These are phyloP conservation scores for Paramecium pentaurelia DNA, from an alignment of 73 alveolate species.

Conservation along the genomic window DNA sequence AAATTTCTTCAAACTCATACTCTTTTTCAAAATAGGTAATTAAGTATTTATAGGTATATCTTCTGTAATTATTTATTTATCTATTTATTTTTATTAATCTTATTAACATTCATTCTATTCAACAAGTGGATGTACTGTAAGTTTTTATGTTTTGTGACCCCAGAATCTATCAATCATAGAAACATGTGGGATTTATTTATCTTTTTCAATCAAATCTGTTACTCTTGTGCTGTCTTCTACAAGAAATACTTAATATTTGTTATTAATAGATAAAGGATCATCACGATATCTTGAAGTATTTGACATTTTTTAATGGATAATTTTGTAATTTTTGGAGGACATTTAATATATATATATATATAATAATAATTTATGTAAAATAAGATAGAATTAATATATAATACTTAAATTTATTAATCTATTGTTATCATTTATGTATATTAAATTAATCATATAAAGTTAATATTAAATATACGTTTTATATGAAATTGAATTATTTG, in stretches of 20 bases:
- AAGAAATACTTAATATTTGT: not conserved
- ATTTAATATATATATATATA: not conserved
- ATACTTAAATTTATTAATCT: not conserved
- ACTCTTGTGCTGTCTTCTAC: not conserved
- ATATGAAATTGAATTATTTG: not conserved
- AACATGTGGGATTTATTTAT: not conserved
- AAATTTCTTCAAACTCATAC: not conserved
- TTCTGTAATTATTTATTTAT: not conserved
- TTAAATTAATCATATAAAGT: not conserved
- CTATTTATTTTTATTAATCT: not conserved
- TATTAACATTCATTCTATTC: not conserved
- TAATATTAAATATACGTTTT: not conserved
- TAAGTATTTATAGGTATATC: not conserved
- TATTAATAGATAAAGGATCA: not conserved
- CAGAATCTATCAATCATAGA: not conserved
- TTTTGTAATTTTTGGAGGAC: conserved; percentile 9
- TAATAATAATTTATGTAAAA: not conserved
- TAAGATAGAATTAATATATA: not conserved
- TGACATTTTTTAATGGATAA: not conserved
- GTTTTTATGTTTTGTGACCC: not conserved
- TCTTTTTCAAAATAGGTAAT: not conserved
- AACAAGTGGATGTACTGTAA: not conserved
- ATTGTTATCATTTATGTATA: not conserved
- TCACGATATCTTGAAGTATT: not conserved
- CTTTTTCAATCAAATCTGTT: not conserved